These are phyloP conservation scores for Microsporum canis DNA, from an alignment of 2,329 filamentous ascomycete genomes.

Conservation along the genomic window DNA sequence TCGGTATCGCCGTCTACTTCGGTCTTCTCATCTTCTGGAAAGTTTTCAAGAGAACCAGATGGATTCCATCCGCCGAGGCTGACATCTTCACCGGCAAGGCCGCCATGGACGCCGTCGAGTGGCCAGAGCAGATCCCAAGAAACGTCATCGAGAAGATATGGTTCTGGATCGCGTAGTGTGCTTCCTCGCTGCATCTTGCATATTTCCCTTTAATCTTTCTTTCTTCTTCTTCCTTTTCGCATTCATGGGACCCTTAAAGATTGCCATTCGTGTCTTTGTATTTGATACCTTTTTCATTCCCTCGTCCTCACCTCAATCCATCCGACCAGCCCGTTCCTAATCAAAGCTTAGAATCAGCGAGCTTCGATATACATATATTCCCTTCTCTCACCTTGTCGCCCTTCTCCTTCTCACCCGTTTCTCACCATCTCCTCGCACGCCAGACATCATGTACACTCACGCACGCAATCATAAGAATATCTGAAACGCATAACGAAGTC, in stretches of 20 bases:
- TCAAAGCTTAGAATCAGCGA: background rate
- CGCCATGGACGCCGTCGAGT: constrained; percentile 19
- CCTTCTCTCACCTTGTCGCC: background rate
- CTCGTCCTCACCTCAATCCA: background rate
- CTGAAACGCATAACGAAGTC: background rate
- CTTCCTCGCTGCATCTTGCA: background rate
- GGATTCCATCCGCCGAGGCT: constrained; percentile 13
- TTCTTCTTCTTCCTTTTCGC: background rate
- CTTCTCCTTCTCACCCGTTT: background rate
- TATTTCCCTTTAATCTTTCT: background rate
- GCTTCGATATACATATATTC: background rate
- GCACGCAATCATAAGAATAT: background rate
- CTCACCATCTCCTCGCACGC: background rate
- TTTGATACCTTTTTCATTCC: constrained; percentile 1
- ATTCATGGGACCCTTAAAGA: background rate
- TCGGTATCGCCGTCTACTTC: constrained; percentile 33
- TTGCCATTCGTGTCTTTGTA: background rate
- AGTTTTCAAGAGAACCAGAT: constrained; percentile 18
- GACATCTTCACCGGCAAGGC: constrained; percentile 21
- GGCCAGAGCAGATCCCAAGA: constrained; percentile 14
- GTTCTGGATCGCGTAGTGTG: constrained; percentile 16
- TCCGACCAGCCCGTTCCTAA: background rate
- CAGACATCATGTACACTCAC: background rate
- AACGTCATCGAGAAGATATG: constrained; percentile 16
- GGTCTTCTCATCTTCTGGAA: constrained; percentile 25